Conservation (phyloP, 2,329 filamentous ascomycete species). For the Dothiorella sarmentorum region DNA sequence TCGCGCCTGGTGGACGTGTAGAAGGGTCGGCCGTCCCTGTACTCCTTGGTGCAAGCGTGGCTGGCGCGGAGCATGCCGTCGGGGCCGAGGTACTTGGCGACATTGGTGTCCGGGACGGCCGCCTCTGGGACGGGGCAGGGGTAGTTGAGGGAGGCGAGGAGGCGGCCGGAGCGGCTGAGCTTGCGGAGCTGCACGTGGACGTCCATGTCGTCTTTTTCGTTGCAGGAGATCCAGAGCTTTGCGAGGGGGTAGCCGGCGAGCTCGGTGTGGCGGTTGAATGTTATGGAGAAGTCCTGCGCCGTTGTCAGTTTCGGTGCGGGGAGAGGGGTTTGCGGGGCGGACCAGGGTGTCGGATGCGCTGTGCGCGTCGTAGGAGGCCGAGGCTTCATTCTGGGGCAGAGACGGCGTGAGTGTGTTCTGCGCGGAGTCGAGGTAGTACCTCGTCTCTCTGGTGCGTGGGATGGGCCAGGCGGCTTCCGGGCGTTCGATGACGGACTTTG, state of each 20-base stretch:
- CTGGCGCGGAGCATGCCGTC: constrained; percentile 23
- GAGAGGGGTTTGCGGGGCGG: background rate
- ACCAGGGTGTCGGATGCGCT: background rate
- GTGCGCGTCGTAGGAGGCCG: constrained; percentile 4
- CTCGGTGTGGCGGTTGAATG: constrained; percentile 29
- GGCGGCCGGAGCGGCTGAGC: background rate
- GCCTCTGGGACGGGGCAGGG: constrained; percentile 11
- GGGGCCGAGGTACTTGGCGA: constrained; percentile 20
- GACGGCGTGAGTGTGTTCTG: background rate
- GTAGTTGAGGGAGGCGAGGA: constrained; percentile 9
- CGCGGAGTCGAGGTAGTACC: constrained; percentile 19
- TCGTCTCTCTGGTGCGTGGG: constrained; percentile 22
- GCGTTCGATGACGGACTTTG: constrained; percentile 4
- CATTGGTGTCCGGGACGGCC: constrained; percentile 19
- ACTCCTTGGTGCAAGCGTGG: constrained; percentile 13
- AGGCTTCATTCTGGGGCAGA: background rate
- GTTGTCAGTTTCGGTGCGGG: background rate
- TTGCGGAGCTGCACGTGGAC: constrained; percentile 24
- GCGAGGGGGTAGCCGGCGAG: constrained; percentile 17
- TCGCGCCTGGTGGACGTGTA: constrained; percentile 37
- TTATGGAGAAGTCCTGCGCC: constrained; percentile 35
- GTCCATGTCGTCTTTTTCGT: background rate
- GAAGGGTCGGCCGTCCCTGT: background rate
- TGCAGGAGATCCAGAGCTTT: constrained; percentile 13
- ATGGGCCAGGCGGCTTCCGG: constrained; percentile 18